Evolutionary conservation across 192 early-diverging fungal species (phyloP), one percentile per base, ranked within the genome.

Genomic region (Helicostylum pulchrum): DNA sequence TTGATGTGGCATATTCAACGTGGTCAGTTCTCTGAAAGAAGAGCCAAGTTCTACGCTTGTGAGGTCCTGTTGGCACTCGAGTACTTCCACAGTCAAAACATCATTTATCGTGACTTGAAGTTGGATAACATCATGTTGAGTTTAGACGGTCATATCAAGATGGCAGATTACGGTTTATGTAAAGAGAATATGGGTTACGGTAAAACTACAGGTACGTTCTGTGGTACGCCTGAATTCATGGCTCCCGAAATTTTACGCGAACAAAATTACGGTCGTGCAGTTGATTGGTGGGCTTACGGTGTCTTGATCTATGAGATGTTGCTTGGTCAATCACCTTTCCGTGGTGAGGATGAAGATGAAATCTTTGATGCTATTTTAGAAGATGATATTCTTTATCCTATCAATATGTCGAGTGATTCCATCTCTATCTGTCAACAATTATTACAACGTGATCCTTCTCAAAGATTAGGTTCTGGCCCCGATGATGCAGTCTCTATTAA

Each of bases 1-100:
- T 75, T 99, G 71, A 97, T 99, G 94, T 92, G 94, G 85, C 95
- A 97, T 66, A 94, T 99, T 52, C 95, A 97, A 68, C 85, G 90
- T 64, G 81, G 84, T 57, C 90, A 90, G 64, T 97, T 99, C 68
- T 87, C 92, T 53, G 92, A 95, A 76, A 81, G 90, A 34, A 84
- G 91, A 53, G 95, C 96, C 23, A 93, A 93, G 46, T 98, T 94
- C 76, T 99, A 98, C 72, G 94, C 94, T 2, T 91, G 90, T 72
- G 94, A 99, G 77, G 91, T 98, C 8, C 77, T 99, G 30, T 80
- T 97, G 5, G 96, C 92, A 0, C 78, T 99, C 42, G 92, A 93
- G 62, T 98, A 98, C 72, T 95, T 97, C 76, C 96, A 99, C 74
- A 85, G 89, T 64, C 83, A 92, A 51, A 90, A 91, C 62, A 92